These are phyloP conservation scores for Leccinum rimulosum DNA, from an alignment of 768 basidiomycete species.

Conservation along the genomic window DNA sequence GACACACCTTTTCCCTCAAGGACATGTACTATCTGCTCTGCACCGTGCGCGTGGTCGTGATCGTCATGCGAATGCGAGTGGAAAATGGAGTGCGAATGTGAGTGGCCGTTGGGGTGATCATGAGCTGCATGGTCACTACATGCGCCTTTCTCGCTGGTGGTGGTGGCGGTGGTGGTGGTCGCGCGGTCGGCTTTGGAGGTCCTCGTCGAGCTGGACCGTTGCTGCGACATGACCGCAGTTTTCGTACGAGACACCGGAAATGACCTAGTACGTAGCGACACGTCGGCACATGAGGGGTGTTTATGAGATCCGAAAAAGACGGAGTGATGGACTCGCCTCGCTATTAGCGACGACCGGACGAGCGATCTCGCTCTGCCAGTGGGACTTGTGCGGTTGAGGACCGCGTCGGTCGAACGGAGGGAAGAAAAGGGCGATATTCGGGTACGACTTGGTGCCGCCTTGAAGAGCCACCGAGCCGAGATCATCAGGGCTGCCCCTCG, in stretches of 20 bases:
- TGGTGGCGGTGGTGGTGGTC: constrained; percentile 31
- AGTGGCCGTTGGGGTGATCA: constrained; percentile 35
- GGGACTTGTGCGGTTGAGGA: not conserved
- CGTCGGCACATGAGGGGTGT: not conserved
- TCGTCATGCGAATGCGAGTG: constrained; percentile 67
- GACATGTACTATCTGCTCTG: constrained; percentile 67
- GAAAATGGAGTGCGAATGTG: constrained; percentile 63
- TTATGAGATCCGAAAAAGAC: constrained; percentile 1
- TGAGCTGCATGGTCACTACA: constrained; percentile 38
- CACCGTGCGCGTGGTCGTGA: constrained; percentile 55
- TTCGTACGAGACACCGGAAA: not conserved
- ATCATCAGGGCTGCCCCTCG: constrained; percentile 7
- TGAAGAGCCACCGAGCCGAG: constrained; percentile 12
- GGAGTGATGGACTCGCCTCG: constrained; percentile 17
- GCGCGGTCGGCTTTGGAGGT: constrained; percentile 24
- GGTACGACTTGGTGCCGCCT: constrained; percentile 1
- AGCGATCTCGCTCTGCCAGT: not conserved
- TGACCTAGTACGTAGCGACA: constrained; percentile 16
- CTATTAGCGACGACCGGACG: constrained; percentile 1
- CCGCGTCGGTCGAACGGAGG: not conserved
- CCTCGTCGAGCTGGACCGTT: constrained; percentile 18
- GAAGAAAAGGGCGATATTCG: not conserved
- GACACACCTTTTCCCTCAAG: constrained; percentile 61
- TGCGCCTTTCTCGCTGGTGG: constrained; percentile 13
- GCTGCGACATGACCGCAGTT: constrained; percentile 21